Percentiles rank a stretch among this genome's conserved stretches.
These are phyloP conservation scores for Eragrostis curvula DNA, from an alignment of 176 grass and related monocot genomes.

Conservation along the genomic window DNA sequence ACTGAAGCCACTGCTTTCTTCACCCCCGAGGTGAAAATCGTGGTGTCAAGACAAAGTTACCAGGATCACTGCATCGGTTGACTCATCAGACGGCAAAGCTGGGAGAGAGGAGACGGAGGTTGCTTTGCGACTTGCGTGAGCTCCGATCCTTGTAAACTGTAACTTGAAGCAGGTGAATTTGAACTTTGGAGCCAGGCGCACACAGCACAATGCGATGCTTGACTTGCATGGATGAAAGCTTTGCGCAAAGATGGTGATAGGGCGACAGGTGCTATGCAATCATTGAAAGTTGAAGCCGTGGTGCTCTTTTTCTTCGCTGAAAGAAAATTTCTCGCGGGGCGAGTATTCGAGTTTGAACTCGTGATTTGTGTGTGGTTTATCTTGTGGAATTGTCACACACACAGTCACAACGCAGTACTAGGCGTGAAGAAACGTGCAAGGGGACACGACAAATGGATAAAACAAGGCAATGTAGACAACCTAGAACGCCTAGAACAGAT, in stretches of 20 bases:
- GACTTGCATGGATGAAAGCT: not conserved
- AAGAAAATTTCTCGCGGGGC: not conserved
- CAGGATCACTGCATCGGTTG: not conserved
- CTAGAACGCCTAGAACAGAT: not conserved
- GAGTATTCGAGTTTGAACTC: not conserved
- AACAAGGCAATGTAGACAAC: not conserved
- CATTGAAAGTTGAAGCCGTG: not conserved
- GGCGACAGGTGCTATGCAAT: not conserved
- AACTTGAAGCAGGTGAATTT: constrained; percentile 2
- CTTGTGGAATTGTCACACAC: too few species aligned
- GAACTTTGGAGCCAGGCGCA: not conserved
- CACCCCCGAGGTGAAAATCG: constrained; percentile 29
- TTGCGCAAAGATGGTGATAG: not conserved
- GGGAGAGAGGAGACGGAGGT: not conserved
- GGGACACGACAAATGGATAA: not conserved
- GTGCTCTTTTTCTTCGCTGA: not conserved
- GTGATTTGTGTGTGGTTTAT: not conserved
- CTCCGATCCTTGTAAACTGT: not conserved
- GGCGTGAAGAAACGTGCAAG: not conserved
- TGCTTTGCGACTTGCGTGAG: not conserved
- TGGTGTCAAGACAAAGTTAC: constrained; percentile 6
- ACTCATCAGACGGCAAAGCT: not conserved
- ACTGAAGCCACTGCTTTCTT: constrained; percentile 8
- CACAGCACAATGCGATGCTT: not conserved
- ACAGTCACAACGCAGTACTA: not conserved